Conservation (phyloP, 192 early-diverging fungal species). For the Paraglomus occultum region DNA sequence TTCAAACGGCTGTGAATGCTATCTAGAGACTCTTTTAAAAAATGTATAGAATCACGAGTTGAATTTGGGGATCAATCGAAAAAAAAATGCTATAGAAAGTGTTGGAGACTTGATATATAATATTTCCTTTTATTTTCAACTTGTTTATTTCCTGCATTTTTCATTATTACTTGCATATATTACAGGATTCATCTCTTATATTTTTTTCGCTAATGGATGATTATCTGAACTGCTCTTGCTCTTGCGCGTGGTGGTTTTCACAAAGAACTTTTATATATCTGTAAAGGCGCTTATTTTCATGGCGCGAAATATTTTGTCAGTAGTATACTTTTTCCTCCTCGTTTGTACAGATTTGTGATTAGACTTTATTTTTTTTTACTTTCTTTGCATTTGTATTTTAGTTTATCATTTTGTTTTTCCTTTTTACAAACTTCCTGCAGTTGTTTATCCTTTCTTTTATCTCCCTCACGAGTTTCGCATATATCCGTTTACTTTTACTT, state of each 20-base stretch:
- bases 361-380: conserved; percentile 22
- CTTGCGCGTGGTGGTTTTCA: background rate
- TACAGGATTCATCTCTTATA: background rate
- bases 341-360: conserved; percentile 15
- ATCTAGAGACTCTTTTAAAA: no score
- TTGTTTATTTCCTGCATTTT: background rate
- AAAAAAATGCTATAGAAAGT: no score
- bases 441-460: conserved; percentile 2
- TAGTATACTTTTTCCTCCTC: background rate
- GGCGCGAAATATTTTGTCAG: background rate
- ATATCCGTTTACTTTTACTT: no score
- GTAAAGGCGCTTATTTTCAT: conserved; percentile 14
- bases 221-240: background rate
- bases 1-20: no score
- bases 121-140: no score
- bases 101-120: no score
- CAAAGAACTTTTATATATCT: background rate
- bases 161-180: background rate
- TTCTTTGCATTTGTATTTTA: conserved; percentile 22
- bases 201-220: background rate
- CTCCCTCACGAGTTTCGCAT: background rate
- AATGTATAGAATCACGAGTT: no score
- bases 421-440: conserved; percentile 4
- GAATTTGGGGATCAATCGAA: no score
- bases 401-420: background rate